A percentile compares a stretch with the other conserved stretches of the same genome.
phyloP scores from a whole-genome alignment of 106 monocot species.

The Dendrobium officinale region DNA sequence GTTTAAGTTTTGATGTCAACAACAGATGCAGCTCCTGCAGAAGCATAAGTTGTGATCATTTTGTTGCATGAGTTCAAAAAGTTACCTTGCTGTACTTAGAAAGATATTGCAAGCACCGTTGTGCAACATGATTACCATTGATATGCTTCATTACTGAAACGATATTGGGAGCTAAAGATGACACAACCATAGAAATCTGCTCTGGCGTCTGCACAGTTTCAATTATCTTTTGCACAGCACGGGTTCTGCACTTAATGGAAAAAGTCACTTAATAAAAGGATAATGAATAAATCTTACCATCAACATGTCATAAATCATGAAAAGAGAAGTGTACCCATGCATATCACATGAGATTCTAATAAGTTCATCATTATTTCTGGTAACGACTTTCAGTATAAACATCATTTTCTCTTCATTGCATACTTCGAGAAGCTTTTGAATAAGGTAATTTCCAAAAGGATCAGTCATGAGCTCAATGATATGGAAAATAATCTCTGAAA shows the following conservation, averaged over 20 bases:
- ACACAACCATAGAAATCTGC: conserved; percentile 34
- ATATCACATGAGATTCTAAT: conserved; percentile 46
- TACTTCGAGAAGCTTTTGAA: conserved; percentile 51
- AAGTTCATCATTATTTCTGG: conserved; percentile 21
- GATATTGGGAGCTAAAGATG: conserved; percentile 32
- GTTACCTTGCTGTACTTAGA: conserved; percentile 37
- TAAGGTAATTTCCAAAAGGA: conserved; percentile 49
- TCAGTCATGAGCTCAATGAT: conserved; percentile 58
- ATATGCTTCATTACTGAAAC: conserved; percentile 42
- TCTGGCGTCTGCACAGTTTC: conserved; percentile 24
- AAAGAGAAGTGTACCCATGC: conserved; percentile 45
- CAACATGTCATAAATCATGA: not conserved
- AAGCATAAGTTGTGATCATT: not conserved
- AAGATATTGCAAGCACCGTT: conserved; percentile 50
- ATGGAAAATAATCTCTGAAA: conserved; percentile 42
- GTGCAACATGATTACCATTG: conserved; percentile 68
- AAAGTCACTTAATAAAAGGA: conserved; percentile 2
- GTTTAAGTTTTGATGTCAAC: too few species aligned
- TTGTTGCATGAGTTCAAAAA: not conserved
- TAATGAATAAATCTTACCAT: not conserved
- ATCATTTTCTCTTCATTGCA: conserved; percentile 44
- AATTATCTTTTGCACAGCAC: conserved; percentile 59
- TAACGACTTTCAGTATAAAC: conserved; percentile 33
- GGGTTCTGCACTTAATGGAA: conserved; percentile 25
- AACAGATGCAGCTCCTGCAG: too few species aligned